These are phyloP conservation scores for Lactarius sp. DNA, from an alignment of 768 basidiomycete species.

Conservation along the genomic window DNA sequence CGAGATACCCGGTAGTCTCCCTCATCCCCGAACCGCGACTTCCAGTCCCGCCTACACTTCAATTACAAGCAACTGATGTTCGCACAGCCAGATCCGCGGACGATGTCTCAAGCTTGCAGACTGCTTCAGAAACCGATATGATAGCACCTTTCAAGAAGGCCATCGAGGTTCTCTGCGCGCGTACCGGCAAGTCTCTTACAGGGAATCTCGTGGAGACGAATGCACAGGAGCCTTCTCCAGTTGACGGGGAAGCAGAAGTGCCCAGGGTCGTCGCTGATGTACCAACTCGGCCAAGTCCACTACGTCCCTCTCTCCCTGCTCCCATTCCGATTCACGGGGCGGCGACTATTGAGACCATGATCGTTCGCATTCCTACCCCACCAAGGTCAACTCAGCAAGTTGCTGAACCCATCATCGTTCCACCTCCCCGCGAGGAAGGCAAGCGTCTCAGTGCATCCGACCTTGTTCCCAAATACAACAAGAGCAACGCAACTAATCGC, in stretches of 20 bases:
- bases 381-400: neutral
- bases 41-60: neutral
- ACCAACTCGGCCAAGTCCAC: neutral
- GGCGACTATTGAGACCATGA: neutral
- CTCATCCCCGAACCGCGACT: neutral
- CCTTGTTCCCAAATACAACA: conserved; percentile 40
- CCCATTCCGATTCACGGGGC: neutral
- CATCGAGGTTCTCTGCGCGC: conserved; percentile 60
- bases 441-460: conserved; percentile 57
- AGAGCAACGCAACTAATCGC: conserved; percentile 33
- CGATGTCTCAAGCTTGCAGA: conserved; percentile 1
- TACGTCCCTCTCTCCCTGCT: conserved; percentile 11
- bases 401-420: neutral
- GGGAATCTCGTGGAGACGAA: conserved; percentile 30
- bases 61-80: conserved; percentile 1
- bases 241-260: conserved; percentile 7
- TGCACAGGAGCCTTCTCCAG: neutral
- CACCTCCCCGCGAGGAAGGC: conserved; percentile 25
- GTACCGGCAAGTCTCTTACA: conserved; percentile 58
- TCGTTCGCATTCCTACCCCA: neutral
- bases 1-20: conserved; percentile 28
- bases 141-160: conserved; percentile 67
- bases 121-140: conserved; percentile 41
- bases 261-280: conserved; percentile 64
- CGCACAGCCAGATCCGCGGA: conserved; percentile 9